Base-by-base conservation (phyloP, 2,329 filamentous ascomycete genomes). In the Colletotrichum echinochloae region DNA sequence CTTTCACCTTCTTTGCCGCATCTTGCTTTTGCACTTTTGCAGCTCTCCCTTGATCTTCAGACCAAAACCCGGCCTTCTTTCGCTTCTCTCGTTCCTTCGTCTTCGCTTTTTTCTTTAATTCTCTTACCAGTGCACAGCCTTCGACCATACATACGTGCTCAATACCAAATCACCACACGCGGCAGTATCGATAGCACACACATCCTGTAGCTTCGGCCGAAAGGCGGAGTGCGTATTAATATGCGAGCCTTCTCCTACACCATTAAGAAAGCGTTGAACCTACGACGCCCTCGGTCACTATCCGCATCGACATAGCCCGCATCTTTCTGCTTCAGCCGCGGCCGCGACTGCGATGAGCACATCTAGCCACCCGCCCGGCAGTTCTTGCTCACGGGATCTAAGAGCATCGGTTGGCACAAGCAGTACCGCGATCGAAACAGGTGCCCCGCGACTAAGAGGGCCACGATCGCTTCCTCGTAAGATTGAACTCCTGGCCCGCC, bases 401-500 rank as follows among this genome's bases (percentile, higher is more conserved):
- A 60, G 72, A 60, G 66, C 62, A 14, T 73, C 72, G 26, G 70
- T 70, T 37, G 70, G 70, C 39, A 73, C 72, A 23, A 72, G 70
- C 49, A 73, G 66, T 64, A 72, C 72, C 46, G 66, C 70, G 14
- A 66, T 73, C 51, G 63, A 73, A 23, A 49, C 61, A 11, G 46
- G 60, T 37, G 66, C 66, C 51, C 59, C 73, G 14, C 74, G 73
- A 23, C 57, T 68, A 18, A 73, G 73, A 37, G 56, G 71, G 16
- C 74, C 73, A n/a, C 64, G 73, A 30, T 75, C 74, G 23, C 71
- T 81, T 30, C 79, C 79, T 54, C 76, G 77, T 81, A 73, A 63
- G 77, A 28, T 30, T 33, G 49, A 33, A 26, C n/a, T 46, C 28
- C 18, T 26, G 23, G 14, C 61, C 28, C 23, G 23, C 33, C 28